A percentile compares a stretch with the other conserved stretches of the same genome.
These are phyloP conservation scores for Colletotrichum camelliae DNA, from an alignment of 2,329 filamentous ascomycete genomes.

Conservation along the genomic window DNA sequence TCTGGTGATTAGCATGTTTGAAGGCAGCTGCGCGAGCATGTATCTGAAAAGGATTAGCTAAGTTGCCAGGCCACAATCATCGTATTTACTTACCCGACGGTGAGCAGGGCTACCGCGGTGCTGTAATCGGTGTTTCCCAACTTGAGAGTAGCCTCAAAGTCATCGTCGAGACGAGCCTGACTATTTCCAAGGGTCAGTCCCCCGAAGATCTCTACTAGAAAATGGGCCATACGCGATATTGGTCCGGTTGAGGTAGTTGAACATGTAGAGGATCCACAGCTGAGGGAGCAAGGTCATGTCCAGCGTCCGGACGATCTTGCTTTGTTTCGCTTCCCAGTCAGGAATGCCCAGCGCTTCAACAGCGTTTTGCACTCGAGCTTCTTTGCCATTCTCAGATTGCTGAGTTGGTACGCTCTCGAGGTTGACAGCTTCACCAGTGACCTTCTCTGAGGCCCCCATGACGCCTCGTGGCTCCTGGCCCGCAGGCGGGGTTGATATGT, in stretches of 20 bases:
- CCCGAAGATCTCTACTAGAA: background rate
- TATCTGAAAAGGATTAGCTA: slow-evolving; percentile 44
- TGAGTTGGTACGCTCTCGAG: background rate
- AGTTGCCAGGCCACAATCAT: background rate
- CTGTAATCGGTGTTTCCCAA: slow-evolving; percentile 27
- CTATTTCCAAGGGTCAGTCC: background rate
- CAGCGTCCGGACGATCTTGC: slow-evolving; percentile 22
- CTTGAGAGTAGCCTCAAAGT: slow-evolving; percentile 26
- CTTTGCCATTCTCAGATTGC: background rate
- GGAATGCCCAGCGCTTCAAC: slow-evolving; percentile 1
- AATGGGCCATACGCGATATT: slow-evolving; percentile 18
- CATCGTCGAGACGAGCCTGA: slow-evolving; percentile 23
- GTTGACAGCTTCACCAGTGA: background rate
- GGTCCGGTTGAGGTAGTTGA: slow-evolving; percentile 25
- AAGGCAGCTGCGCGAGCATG: slow-evolving; percentile 65
- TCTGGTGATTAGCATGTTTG: slow-evolving; percentile 61
- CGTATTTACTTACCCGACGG: slow-evolving; percentile 21
- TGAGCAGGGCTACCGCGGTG: slow-evolving; percentile 28
- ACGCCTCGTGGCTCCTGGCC: background rate
- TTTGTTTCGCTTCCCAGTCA: slow-evolving; percentile 13
- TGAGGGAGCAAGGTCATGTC: slow-evolving; percentile 25
- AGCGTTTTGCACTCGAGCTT: background rate
- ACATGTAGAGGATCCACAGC: slow-evolving; percentile 26
- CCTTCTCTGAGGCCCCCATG: background rate
- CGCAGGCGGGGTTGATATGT: background rate